Conservation (phyloP, 768 basidiomycete species). For the Podaxis rugospora region DNA sequence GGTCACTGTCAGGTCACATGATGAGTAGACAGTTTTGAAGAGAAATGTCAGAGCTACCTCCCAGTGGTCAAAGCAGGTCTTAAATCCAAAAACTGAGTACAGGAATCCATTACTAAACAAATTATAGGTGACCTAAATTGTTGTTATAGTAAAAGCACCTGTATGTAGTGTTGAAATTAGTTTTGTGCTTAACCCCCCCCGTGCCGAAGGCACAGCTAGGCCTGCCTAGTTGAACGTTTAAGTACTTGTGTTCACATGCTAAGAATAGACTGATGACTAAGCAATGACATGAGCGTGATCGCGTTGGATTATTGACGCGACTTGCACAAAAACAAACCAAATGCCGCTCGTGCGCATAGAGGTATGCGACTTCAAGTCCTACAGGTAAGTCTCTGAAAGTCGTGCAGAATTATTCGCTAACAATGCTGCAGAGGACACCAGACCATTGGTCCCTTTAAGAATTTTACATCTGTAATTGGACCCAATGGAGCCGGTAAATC, state of each 20-base stretch:
- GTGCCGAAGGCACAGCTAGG: too few species aligned
- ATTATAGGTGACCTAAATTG: too few species aligned
- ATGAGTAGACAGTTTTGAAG: too few species aligned
- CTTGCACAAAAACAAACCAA: not conserved
- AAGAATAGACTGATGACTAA: not conserved
- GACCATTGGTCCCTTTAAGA: conserved; percentile 85
- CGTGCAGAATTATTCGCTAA: not conserved
- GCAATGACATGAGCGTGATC: conserved; percentile 1
- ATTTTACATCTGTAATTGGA: conserved; percentile 95
- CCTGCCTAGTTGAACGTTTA: too few species aligned
- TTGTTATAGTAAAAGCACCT: too few species aligned
- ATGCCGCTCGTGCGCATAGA: conserved; percentile 89
- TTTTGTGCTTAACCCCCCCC: too few species aligned
- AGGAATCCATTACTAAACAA: too few species aligned
- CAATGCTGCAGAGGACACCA: conserved; percentile 58
- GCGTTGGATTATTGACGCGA: conserved; percentile 8
- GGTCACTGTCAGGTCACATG: too few species aligned
- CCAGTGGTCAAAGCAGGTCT: too few species aligned
- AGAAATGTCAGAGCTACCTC: too few species aligned
- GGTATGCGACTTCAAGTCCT: conserved; percentile 96
- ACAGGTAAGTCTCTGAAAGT: conserved; percentile 43
- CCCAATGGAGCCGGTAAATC: conserved; percentile 99
- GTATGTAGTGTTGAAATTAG: too few species aligned
- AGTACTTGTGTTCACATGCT: not conserved
- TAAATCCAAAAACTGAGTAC: too few species aligned